Base-by-base conservation (phyloP, 345 rosid genomes). In the Bruguiera gymnorhiza region DNA sequence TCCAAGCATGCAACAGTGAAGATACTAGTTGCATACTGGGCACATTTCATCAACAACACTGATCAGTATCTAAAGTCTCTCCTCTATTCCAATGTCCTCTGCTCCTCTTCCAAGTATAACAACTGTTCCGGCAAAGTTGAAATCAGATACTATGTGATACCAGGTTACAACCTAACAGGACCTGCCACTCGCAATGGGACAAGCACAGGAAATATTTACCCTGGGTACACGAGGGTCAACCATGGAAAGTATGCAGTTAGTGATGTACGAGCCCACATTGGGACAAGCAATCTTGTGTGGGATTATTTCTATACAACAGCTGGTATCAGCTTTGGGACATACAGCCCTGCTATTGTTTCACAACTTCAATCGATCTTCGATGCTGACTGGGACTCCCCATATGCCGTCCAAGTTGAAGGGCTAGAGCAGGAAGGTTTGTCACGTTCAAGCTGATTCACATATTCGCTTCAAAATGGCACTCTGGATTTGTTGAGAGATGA, bases 251-350 rank as follows among this genome's bases (percentile, higher is more conserved):
- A 90, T 27, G 96, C 86, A 2, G 96, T 86, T 1, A 89, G 89
- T 15, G 82, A 89, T 32, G 73, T 78, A 3, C 80, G 91, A 73
- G 96, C 92, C 37, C 97, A 93, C 61, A 77, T 90, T n/a, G 86
- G 97, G 43, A 89, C 98, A 1, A 90, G 91, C 61, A 90, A 93
- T 75, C 91, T 90, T 3, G 77, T 90, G 2, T 89, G 97, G 97
- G 98, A 93, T 66, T 93, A 93, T 74, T 90, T 93, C 81, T 93
- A 81, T 55, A 72, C 90, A 0, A 93, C 98, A 1, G 89, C 97
- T 1, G 93, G 97, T 71, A 85, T 93, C 30, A 79, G 98, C 76
- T 90, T 90, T 29, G 96, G 98, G 59, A 84, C 97, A 8, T 79
- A 88, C 71, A 60, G 80, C 60, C 80, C 85, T 24, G 74, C 75